phyloP scores from a whole-genome alignment of 1,284 basidiomycete genomes.

The Ceratobasidium sp. region DNA sequence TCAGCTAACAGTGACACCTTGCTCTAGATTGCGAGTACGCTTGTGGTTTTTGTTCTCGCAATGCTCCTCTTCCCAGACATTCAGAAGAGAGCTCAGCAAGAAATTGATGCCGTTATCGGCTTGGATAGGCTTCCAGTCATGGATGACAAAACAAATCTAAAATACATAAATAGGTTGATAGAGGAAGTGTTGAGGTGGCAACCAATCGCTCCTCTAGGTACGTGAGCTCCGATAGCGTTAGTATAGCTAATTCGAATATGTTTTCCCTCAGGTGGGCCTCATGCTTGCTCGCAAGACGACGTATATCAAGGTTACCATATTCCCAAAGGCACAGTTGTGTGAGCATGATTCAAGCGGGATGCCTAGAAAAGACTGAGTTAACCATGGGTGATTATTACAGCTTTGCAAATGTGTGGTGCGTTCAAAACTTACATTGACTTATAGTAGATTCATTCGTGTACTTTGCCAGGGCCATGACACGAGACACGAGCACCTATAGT shows the following conservation, averaged over 20 bases:
- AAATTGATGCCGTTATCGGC: constrained; percentile 47
- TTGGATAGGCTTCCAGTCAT: constrained; percentile 33
- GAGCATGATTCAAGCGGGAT: background rate
- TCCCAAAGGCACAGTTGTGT: constrained; percentile 1
- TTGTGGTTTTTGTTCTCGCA: constrained; percentile 16
- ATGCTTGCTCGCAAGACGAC: constrained; percentile 1
- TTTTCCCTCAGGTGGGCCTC: background rate
- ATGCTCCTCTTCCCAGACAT: constrained; percentile 40
- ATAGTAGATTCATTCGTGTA: background rate
- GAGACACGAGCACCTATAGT: background rate
- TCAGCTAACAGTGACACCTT: background rate
- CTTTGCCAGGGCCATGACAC: constrained; percentile 15
- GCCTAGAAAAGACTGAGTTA: background rate
- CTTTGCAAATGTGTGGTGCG: constrained; percentile 26
- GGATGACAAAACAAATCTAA: constrained; percentile 25
- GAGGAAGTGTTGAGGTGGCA: constrained; percentile 45
- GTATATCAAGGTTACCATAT: background rate
- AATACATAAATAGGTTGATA: constrained; percentile 43
- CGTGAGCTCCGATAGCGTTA: background rate
- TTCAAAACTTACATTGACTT: background rate
- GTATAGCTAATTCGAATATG: background rate
- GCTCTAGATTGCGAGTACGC: constrained; percentile 6
- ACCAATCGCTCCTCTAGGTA: constrained; percentile 49
- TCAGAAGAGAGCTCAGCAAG: constrained; percentile 41
- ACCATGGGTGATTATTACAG: background rate